Evolutionary conservation across 2,329 filamentous ascomycete genomes (phyloP).

Genomic region (Malbranchea zuffiana): DNA sequence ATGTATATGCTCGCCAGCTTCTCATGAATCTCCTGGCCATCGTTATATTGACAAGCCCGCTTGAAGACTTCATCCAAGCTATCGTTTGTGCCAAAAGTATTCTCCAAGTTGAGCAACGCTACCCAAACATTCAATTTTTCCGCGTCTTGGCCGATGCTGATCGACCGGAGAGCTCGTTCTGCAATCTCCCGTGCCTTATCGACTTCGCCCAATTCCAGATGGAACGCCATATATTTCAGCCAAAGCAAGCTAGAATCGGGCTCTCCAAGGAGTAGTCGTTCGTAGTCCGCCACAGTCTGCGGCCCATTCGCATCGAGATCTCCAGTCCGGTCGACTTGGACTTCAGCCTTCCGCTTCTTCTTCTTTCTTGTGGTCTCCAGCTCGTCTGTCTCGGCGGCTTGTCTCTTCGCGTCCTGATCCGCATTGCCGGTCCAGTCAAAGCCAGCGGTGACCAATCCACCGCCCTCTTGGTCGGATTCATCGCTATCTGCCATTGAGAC

Average conservation of each 20-base stretch:
- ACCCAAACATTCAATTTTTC: conserved; percentile 96
- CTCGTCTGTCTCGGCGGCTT: conserved; percentile 34
- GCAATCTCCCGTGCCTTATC: conserved; percentile 80
- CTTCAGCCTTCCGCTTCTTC: conserved; percentile 64
- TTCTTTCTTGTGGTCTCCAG: conserved; percentile 46
- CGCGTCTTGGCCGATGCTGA: conserved; percentile 78
- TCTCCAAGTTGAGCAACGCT: conserved; percentile 86
- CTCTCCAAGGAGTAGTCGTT: conserved; percentile 80
- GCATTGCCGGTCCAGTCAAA: conserved; percentile 78
- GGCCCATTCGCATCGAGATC: conserved; percentile 82
- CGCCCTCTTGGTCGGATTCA: conserved; percentile 25
- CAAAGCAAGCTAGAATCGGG: conserved; percentile 89
- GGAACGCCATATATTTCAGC: conserved; percentile 98
- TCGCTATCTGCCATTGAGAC: conserved; percentile 31
- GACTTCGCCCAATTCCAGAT: conserved; percentile 82
- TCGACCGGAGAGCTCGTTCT: conserved; percentile 79
- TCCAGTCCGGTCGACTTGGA: conserved; percentile 81
- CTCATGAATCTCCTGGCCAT: conserved; percentile 79
- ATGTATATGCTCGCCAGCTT: conserved; percentile 90
- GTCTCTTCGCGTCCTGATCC: conserved; percentile 31
- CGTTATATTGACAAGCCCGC: conserved; percentile 86
- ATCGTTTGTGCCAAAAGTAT: conserved; percentile 75
- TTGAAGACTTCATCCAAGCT: conserved; percentile 78
- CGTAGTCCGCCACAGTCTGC: conserved; percentile 82
- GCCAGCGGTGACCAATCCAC: conserved; percentile 59